Percentiles rank a stretch among this genome's conserved stretches.
These are phyloP conservation scores for Xylariomycetidae sp. DNA, from an alignment of 2,329 filamentous ascomycete genomes.

Conservation along the genomic window DNA sequence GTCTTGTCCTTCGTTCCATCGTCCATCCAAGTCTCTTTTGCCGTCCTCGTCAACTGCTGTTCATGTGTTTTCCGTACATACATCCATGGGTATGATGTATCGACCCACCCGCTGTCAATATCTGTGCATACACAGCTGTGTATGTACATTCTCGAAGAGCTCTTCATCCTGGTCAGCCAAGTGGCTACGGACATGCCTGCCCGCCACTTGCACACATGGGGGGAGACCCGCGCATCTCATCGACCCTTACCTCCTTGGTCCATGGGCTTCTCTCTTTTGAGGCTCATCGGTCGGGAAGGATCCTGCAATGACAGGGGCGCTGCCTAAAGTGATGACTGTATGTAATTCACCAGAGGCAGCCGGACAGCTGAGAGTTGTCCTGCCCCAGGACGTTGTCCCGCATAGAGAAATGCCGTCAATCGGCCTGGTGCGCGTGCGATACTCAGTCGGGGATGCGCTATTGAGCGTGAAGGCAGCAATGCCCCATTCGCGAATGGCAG, in stretches of 20 bases:
- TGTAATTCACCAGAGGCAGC: slow-evolving; percentile 18
- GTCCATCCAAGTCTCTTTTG: slow-evolving; percentile 4
- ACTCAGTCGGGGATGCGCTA: too few relatives aligned
- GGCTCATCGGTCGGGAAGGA: slow-evolving; percentile 21
- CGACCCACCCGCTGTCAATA: slow-evolving; percentile 4
- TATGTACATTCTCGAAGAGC: slow-evolving; percentile 2
- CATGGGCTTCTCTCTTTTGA: slow-evolving; percentile 13
- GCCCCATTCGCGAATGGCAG: slow-evolving; percentile 17
- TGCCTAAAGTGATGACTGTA: slow-evolving; percentile 24
- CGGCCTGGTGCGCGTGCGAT: slow-evolving; percentile 9
- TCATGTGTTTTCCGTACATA: not conserved
- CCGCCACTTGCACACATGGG: slow-evolving; percentile 5
- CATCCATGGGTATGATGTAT: slow-evolving; percentile 5
- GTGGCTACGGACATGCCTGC: too few relatives aligned
- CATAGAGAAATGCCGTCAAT: slow-evolving; percentile 9
- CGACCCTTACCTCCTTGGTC: slow-evolving; percentile 1
- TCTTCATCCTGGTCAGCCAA: too few relatives aligned
- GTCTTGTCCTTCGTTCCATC: slow-evolving; percentile 8
- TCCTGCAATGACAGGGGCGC: slow-evolving; percentile 13
- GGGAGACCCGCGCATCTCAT: not conserved
- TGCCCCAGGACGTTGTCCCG: slow-evolving; percentile 11
- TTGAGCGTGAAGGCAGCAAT: slow-evolving; percentile 16
- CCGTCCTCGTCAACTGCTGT: slow-evolving; percentile 4
- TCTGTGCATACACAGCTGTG: slow-evolving; percentile 1
- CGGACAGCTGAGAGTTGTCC: slow-evolving; percentile 12